Percentiles rank a stretch among this genome's conserved stretches.
phyloP scores from a whole-genome alignment of 106 monocot genomes.

The Triglochin maritima region DNA sequence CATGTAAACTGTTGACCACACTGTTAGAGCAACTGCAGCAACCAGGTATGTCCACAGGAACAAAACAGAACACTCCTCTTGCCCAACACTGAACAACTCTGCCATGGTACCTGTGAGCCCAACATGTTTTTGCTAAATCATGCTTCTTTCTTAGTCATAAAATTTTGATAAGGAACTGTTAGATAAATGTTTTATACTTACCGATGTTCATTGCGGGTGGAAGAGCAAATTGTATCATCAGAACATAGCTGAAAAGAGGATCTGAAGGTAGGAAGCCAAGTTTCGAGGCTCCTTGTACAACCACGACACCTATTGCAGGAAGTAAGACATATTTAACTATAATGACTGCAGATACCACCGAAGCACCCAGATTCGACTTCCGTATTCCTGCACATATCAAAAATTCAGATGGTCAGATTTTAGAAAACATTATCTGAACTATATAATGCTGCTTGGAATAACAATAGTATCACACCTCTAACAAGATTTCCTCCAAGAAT shows the following conservation, averaged over 20 bases:
- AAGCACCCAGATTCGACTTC: slow-evolving; percentile 24
- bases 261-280: slow-evolving; percentile 51
- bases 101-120: slow-evolving; percentile 53
- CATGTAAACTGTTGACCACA: slow-evolving; percentile 75
- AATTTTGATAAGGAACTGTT: neutral
- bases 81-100: slow-evolving; percentile 51
- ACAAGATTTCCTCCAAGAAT: slow-evolving; percentile 65
- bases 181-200: slow-evolving; percentile 5
- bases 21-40: slow-evolving; percentile 39
- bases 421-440: too few species aligned
- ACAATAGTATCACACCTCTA: slow-evolving; percentile 20
- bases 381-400: slow-evolving; percentile 30
- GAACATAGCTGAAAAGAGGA: slow-evolving; percentile 55
- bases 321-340: slow-evolving; percentile 36
- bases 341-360: slow-evolving; percentile 30
- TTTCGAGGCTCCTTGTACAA: slow-evolving; percentile 34
- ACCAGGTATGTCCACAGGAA: slow-evolving; percentile 63
- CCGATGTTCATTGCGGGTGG: slow-evolving; percentile 74
- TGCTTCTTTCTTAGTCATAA: neutral
- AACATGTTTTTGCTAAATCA: neutral
- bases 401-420: too few species aligned
- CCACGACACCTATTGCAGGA: slow-evolving; percentile 43
- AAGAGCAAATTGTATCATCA: slow-evolving; percentile 58
- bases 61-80: slow-evolving; percentile 68
- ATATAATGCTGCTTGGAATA: too few species aligned